These are phyloP conservation scores for Nakataea oryzae DNA, from an alignment of 2,329 filamentous ascomycete species.

Conservation along the genomic window DNA sequence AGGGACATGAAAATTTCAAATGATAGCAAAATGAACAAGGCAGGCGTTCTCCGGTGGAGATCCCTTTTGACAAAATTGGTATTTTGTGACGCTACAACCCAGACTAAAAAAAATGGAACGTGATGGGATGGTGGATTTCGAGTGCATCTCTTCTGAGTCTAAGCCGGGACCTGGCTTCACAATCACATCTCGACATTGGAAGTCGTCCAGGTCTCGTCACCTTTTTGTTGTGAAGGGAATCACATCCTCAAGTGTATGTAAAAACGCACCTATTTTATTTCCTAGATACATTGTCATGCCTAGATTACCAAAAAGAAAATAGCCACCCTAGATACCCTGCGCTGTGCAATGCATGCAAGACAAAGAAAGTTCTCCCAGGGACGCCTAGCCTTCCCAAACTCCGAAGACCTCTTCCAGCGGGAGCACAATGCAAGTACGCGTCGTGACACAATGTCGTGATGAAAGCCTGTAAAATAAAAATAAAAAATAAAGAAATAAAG, in stretches of 20 bases:
- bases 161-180: too few relatives aligned
- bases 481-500: too few relatives aligned
- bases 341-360: not conserved
- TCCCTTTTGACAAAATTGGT: not conserved
- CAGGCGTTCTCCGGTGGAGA: not conserved
- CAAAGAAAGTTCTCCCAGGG: not conserved
- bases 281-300: not conserved
- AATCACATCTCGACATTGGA: too few relatives aligned
- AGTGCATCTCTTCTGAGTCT: too few relatives aligned
- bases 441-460: not conserved
- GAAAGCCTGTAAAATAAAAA: too few relatives aligned
- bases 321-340: not conserved
- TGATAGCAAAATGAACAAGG: conserved; percentile 2
- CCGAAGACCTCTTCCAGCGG: not conserved
- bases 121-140: not conserved
- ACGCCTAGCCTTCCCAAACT: not conserved
- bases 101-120: not conserved
- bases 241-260: not conserved
- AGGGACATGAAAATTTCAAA: conserved; percentile 2
- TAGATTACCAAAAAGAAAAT: not conserved
- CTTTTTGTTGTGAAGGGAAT: not conserved
- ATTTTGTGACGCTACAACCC: not conserved
- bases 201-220: too few relatives aligned
- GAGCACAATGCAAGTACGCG: not conserved
- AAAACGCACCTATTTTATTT: not conserved